These are phyloP conservation scores for Cicer yamashitae DNA, from an alignment of 306 rosid species.

Conservation along the genomic window DNA sequence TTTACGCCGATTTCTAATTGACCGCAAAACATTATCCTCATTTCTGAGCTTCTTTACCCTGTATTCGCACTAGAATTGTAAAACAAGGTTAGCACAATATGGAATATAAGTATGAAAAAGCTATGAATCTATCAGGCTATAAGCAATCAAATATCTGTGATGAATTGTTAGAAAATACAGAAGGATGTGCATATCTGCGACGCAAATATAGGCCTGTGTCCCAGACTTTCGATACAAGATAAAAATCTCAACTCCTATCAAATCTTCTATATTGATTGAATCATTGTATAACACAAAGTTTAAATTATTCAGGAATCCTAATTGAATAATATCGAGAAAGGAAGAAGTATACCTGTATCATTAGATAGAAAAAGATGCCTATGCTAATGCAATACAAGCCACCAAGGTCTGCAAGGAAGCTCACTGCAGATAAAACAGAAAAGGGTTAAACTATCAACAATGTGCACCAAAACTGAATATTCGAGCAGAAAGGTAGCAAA, in stretches of 20 bases:
- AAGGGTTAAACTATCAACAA: conserved; percentile 35
- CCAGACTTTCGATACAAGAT: conserved; percentile 5
- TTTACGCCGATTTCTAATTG: conserved; percentile 74
- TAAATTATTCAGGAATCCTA: not conserved
- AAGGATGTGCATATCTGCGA: not conserved
- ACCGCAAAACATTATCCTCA: conserved; percentile 74
- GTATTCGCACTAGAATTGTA: conserved; percentile 70
- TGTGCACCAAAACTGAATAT: conserved; percentile 25
- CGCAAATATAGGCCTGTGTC: not conserved
- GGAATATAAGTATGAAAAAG: conserved; percentile 24
- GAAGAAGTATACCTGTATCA: conserved; percentile 72
- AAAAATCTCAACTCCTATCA: conserved; percentile 16
- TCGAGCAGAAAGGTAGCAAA: conserved; percentile 1
- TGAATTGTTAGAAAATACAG: not conserved
- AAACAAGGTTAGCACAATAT: conserved; percentile 35
- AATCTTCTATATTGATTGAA: conserved; percentile 18
- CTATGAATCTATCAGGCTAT: conserved; percentile 23
- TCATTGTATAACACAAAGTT: conserved; percentile 2
- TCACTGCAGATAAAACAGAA: conserved; percentile 63
- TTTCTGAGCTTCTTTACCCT: conserved; percentile 82
- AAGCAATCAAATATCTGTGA: conserved; percentile 1
- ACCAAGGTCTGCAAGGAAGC: conserved; percentile 98
- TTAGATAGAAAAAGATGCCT: conserved; percentile 82
- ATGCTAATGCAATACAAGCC: conserved; percentile 93
- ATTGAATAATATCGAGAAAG: conserved; percentile 27